These are phyloP conservation scores for Climacium dendroides DNA, from an alignment of 225 moss, liverwort and hornwort species.

Conservation along the genomic window DNA sequence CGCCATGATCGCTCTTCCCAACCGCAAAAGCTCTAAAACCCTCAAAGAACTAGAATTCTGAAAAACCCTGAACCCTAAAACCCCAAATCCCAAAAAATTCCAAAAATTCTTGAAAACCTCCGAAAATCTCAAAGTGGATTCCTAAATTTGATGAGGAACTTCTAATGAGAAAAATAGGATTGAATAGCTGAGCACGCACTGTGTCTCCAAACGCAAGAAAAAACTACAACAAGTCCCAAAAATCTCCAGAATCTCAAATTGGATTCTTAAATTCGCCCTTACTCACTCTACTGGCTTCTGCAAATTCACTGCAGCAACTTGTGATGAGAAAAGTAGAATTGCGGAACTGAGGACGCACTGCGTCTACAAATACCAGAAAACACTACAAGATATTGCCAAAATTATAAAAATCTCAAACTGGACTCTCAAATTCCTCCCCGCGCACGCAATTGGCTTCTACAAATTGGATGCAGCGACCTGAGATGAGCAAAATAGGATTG, in stretches of 20 bases:
- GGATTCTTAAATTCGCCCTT: neutral
- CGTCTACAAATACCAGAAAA: neutral
- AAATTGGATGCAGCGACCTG: neutral
- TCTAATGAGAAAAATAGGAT: neutral
- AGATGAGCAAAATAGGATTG: neutral
- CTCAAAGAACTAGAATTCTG: neutral
- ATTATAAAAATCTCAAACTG: neutral
- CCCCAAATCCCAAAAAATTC: neutral
- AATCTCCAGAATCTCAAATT: neutral
- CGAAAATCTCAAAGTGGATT: neutral
- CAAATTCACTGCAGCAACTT: neutral
- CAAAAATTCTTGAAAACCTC: neutral
- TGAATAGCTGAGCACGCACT: neutral
- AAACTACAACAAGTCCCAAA: neutral
- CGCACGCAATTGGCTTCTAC: neutral
- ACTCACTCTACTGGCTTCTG: neutral
- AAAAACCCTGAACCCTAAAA: neutral
- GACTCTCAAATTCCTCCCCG: neutral
- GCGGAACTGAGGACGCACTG: neutral
- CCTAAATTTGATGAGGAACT: no score
- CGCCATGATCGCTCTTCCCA: constrained; percentile 8
- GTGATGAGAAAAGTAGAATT: neutral
- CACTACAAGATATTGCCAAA: neutral
- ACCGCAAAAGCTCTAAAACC: neutral
- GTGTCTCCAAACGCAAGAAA: neutral